These are phyloP conservation scores for Exobasidium cylindrosporum DNA, from an alignment of 1,284 basidiomycete genomes.

Conservation along the genomic window DNA sequence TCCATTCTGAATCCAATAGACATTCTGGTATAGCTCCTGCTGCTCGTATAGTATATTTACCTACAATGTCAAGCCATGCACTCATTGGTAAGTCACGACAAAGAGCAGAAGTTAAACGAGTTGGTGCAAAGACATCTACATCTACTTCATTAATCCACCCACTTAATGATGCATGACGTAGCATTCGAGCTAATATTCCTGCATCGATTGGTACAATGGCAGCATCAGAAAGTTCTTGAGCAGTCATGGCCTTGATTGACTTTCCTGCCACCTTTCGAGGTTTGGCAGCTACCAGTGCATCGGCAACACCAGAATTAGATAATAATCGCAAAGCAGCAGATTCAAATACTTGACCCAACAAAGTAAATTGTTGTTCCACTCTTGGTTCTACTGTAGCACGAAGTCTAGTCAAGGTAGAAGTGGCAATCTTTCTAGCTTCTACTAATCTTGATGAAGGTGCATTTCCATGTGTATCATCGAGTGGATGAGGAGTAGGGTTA, in stretches of 20 bases:
- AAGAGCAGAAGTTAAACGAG: neutral
- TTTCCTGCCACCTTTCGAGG: neutral
- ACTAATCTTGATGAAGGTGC: neutral
- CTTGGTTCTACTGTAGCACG: neutral
- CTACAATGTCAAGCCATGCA: neutral
- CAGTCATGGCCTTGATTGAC: neutral
- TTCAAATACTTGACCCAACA: neutral
- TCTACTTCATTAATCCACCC: neutral
- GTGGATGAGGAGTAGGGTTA: neutral
- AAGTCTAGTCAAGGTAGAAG: neutral
- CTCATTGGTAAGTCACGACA: neutral
- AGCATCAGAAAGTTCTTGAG: neutral
- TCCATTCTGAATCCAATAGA: neutral
- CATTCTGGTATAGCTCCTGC: neutral
- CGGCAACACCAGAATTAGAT: neutral
- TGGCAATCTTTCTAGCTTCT: neutral
- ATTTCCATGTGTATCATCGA: neutral
- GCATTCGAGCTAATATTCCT: neutral
- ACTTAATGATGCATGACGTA: neutral
- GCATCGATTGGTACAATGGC: neutral
- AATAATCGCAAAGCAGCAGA: neutral
- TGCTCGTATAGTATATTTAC: neutral
- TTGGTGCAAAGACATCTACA: neutral
- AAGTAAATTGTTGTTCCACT: neutral
- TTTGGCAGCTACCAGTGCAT: neutral